Percentiles rank a stretch among this genome's conserved stretches.
Conservation (phyloP, 352 stramenopile species). For the Globisporangium middletonii region DNA sequence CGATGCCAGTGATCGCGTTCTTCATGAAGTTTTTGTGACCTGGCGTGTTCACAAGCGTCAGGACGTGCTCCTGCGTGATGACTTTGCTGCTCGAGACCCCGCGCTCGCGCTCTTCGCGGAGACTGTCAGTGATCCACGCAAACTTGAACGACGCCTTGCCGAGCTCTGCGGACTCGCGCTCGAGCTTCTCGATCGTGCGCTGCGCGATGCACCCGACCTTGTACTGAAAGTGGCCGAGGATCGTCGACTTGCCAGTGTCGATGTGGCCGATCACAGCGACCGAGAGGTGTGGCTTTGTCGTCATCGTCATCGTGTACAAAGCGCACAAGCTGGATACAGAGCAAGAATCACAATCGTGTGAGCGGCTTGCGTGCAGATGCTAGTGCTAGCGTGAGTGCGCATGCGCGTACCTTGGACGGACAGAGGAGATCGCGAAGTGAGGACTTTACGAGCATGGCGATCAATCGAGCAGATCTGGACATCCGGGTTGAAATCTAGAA, state of each 20-base stretch:
- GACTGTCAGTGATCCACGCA: constrained; percentile 98
- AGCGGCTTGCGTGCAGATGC: too few species aligned
- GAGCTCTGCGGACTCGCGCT: constrained; percentile 96
- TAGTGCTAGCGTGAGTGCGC: too few species aligned
- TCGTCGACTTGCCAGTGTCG: constrained; percentile 98
- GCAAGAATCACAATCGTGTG: too few species aligned
- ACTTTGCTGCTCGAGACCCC: constrained; percentile 97
- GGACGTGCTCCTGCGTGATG: constrained; percentile 88
- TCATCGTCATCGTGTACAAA: background rate
- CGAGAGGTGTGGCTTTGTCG: constrained; percentile 87
- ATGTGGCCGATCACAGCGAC: constrained; percentile 96
- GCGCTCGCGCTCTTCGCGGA: constrained; percentile 97
- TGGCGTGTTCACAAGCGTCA: constrained; percentile 98
- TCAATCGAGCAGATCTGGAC: too few species aligned
- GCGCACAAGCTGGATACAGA: too few species aligned
- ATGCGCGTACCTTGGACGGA: too few species aligned
- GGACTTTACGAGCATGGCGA: too few species aligned
- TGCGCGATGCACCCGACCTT: constrained; percentile 99
- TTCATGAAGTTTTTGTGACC: constrained; percentile 99
- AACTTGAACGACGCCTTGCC: constrained; percentile 99
- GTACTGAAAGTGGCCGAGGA: constrained; percentile 98
- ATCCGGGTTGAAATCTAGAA: too few species aligned
- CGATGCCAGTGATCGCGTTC: constrained; percentile 99
- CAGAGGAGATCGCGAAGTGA: too few species aligned
- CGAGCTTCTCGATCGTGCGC: constrained; percentile 98